Evolutionary conservation across 73 alveolate genomes (phyloP), one percentile per base, ranked within the genome.

Genomic region (Halteria grandinella): DNA sequence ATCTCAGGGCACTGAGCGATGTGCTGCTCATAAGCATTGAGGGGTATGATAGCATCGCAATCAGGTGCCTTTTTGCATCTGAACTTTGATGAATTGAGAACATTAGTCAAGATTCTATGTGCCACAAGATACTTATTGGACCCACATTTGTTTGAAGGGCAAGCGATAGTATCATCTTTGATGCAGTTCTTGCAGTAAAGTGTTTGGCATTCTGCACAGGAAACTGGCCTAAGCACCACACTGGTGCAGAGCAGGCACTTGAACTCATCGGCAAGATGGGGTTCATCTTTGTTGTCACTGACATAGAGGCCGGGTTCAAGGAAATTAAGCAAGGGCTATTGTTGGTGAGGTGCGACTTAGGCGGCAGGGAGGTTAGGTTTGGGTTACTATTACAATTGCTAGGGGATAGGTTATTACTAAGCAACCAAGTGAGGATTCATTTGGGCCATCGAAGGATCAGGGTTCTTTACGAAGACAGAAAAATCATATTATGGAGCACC

Each of bases 271-370:
- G 37, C 77, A 15, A 60, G 4, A 1, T 60, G n/a, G n/a, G n/a
- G 60, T 37, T 37, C 77, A 2, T 33, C 77, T 8, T 36, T 21
- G n/a, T 55, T 37, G 41, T 5, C 47, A 2, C 29, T 18, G 48
- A 57, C 45, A 18, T 57, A 60, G 58, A 60, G 77, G 41, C 43
- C 77, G 28, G 77, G 77, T 40, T 60, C 77, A 1, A 60, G 77
- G 24, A 36, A 60, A 21, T 36, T 60, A 7, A 53, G 69, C n/a
- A n/a, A n/a, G n/a, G n/a, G n/a, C n/a, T n/a, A n/a, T n/a, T n/a
- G n/a, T n/a, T n/a, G n/a, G n/a, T n/a, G n/a, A n/a, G n/a, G n/a
- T n/a, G n/a, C n/a, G n/a, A n/a, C n/a, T n/a, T n/a, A n/a, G n/a
- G n/a, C n/a, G n/a, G n/a, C n/a, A n/a, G n/a, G n/a, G n/a, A n/a